These are phyloP conservation scores for Fraxinus ornus DNA, from an alignment of 305 asterid species.

Conservation along the genomic window DNA sequence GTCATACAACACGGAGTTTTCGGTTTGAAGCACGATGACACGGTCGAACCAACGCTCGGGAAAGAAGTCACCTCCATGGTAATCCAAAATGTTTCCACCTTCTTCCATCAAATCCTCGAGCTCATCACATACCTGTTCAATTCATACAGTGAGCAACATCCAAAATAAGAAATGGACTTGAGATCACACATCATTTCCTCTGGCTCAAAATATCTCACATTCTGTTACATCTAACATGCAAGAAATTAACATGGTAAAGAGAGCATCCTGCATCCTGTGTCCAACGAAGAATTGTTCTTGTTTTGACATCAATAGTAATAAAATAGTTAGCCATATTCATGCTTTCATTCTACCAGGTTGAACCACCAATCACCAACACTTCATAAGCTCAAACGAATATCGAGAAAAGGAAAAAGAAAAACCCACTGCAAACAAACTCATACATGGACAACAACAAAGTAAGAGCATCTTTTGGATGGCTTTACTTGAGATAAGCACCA, in stretches of 20 bases:
- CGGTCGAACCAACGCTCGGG: slow-evolving; percentile 93
- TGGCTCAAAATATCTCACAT: not conserved
- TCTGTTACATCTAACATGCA: not conserved
- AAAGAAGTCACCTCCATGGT: slow-evolving; percentile 95
- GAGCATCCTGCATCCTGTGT: not conserved
- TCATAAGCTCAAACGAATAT: not conserved
- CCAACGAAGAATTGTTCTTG: not conserved
- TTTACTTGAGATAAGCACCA: not conserved
- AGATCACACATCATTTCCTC: not conserved
- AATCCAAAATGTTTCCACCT: slow-evolving; percentile 95
- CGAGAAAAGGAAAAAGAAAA: not conserved
- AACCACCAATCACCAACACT: not conserved
- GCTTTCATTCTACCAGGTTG: not conserved
- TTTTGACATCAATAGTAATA: not conserved
- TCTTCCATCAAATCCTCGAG: slow-evolving; percentile 91
- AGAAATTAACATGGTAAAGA: not conserved
- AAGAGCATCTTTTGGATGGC: not conserved
- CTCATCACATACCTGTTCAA: slow-evolving; percentile 78
- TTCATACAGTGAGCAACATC: not conserved
- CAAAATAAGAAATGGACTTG: not conserved
- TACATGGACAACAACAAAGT: not conserved
- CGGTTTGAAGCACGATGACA: slow-evolving; percentile 82
- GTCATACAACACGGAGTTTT: slow-evolving; percentile 68
- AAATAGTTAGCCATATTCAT: not conserved
- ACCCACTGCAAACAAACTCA: not conserved